A percentile compares a stretch with the other conserved stretches of the same genome.
Conservation (phyloP, 2,329 filamentous ascomycete genomes). For the Xylaria sp. region DNA sequence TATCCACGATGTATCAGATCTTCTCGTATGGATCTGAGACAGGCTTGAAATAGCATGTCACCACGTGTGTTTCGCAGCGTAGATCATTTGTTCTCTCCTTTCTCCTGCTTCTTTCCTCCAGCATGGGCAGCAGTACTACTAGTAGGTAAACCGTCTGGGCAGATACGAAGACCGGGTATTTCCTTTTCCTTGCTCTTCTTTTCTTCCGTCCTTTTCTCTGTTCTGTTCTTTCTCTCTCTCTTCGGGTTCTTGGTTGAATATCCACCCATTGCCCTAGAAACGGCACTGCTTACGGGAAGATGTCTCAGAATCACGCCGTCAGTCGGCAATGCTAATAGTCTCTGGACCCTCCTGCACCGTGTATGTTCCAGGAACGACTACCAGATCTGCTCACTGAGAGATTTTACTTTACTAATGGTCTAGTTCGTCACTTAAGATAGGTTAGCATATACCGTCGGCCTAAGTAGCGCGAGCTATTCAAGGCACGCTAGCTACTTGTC, state of each 20-base stretch:
- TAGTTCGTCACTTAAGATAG: neutral
- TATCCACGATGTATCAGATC: neutral
- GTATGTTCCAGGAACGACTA: no score
- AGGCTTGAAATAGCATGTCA: conserved; percentile 25
- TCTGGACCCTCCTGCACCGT: neutral
- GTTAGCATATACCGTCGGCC: conserved; percentile 10
- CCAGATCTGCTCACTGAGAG: neutral
- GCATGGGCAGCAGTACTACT: no score
- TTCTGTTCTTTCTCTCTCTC: neutral
- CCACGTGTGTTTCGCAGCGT: conserved; percentile 33
- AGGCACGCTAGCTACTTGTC: conserved; percentile 22
- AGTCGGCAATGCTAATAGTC: neutral
- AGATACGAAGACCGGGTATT: no score
- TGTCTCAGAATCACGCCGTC: neutral
- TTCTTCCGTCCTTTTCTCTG: neutral
- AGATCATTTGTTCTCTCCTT: conserved; percentile 21
- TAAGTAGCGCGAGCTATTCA: conserved; percentile 12
- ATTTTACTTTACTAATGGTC: conserved; percentile 6
- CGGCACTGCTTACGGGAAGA: conserved; percentile 3
- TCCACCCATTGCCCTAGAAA: conserved; percentile 20
- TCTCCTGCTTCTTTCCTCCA: neutral
- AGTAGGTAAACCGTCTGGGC: neutral
- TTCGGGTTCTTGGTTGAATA: neutral
- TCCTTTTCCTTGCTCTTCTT: neutral
- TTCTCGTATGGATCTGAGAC: conserved; percentile 26